Evolutionary conservation across 2,329 filamentous ascomycete genomes (phyloP).

Genomic region (Cytospora paraplurivora): DNA sequence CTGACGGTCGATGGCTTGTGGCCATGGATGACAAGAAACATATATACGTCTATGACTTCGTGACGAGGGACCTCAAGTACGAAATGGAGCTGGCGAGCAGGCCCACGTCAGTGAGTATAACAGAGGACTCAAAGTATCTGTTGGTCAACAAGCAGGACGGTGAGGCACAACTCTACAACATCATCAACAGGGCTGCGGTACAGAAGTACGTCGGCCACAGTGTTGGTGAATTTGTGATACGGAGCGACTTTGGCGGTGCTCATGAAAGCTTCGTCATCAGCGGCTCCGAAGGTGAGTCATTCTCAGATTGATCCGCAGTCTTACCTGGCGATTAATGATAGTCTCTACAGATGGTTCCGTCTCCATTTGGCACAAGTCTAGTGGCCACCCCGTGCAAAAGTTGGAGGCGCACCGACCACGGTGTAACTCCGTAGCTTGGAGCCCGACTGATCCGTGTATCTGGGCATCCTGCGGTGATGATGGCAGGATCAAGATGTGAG

Average conservation of each 20-base stretch:
- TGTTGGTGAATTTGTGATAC: conserved; percentile 77
- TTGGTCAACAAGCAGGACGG: conserved; percentile 81
- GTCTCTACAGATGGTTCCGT: conserved; percentile 59
- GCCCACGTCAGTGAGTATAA: conserved; percentile 79
- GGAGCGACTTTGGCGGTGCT: conserved; percentile 83
- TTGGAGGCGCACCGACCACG: conserved; percentile 74
- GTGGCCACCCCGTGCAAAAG: conserved; percentile 73
- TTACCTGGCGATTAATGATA: neutral
- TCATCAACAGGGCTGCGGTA: conserved; percentile 70
- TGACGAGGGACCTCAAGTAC: conserved; percentile 73
- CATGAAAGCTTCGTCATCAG: conserved; percentile 89
- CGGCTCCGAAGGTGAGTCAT: conserved; percentile 77
- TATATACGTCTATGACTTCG: conserved; percentile 81
- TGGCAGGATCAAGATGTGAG: conserved; percentile 80
- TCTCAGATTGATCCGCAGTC: too few relatives aligned
- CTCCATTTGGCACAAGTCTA: conserved; percentile 89
- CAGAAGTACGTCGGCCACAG: conserved; percentile 75
- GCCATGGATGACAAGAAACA: conserved; percentile 71
- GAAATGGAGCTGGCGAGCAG: conserved; percentile 67
- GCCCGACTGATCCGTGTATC: conserved; percentile 77
- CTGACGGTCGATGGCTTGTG: conserved; percentile 77
- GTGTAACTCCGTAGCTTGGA: conserved; percentile 90
- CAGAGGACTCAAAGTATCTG: conserved; percentile 75
- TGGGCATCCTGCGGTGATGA: conserved; percentile 94
- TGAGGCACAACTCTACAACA: conserved; percentile 76